Base-by-base conservation (phyloP, 1,284 basidiomycete genomes). In the Leccinum griseonigrum region DNA sequence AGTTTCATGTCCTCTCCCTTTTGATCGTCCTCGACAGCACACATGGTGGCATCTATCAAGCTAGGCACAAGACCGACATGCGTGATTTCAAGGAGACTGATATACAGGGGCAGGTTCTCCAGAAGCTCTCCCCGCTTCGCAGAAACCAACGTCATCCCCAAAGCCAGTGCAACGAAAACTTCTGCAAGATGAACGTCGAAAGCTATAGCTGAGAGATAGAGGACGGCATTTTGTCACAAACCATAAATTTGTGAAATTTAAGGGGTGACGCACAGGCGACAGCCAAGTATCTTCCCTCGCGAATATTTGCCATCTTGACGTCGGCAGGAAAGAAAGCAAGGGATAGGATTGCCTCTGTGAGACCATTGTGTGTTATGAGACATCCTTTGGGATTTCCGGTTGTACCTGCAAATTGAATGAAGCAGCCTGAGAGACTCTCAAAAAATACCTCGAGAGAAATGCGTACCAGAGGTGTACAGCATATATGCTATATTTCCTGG, bases 371-470 rank as follows among this genome's bases (percentile, higher is more conserved):
- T 13, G 79, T 82, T 36, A 83, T 66, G n/a, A 85, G 69, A 67
- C 83, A 85, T n/a, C 83, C 83, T 65, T 85, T 85, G 1, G 83
- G 83, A 50, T 76, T 81, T 36, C 83, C 83, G 2, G 83, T 85
- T 2, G 83, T 85, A 6, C 82, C 81, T 83, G 40, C 18, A 43
- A 53, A 16, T 26, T 34, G 18, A n/a, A 26, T 61, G 28, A 59
- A 54, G 54, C 6, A 64, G 22, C 22, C 22, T 22, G 22, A 22
- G 31, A 34, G 18, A 26, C 9, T 31, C 46, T 18, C 46, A 28
- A 46, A 57, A 18, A 55, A 28, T 29, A 38, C 7, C 10, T 22
- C 48, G 13, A 26, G 13, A 31, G 29, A 10, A 38, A 54, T 31
- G 52, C 31, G 5, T 56, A 83, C 81, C 82, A 60, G 82, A 83